Evolutionary conservation across 192 early-diverging fungal genomes (phyloP).

Genomic region (Backusella australiensis): DNA sequence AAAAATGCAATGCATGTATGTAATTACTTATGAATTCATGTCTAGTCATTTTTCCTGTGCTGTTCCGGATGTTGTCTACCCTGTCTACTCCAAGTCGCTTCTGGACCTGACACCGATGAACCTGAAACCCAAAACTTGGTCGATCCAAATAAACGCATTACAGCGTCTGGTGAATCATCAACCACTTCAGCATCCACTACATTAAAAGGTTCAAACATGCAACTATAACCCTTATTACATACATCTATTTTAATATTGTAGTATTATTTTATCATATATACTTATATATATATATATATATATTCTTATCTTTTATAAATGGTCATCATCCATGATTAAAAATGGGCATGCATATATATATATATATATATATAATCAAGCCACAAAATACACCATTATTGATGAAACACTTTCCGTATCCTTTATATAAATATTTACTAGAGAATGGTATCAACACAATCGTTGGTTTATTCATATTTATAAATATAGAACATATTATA

Average conservation of each 20-base stretch:
- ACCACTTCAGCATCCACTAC: neutral
- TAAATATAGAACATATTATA: neutral
- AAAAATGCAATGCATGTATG: neutral
- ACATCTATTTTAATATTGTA: neutral
- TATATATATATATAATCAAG: neutral
- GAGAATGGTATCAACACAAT: neutral
- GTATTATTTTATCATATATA: conserved; percentile 5
- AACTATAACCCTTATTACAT: neutral
- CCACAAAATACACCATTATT: neutral
- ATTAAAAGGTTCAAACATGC: neutral
- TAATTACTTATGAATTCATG: neutral
- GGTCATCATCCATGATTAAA: neutral
- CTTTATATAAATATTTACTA: neutral
- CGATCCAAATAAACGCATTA: conserved; percentile 34
- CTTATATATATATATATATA: neutral
- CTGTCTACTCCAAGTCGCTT: conserved; percentile 47
- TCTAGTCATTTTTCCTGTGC: conserved; percentile 47
- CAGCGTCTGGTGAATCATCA: conserved; percentile 28
- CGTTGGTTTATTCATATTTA: conserved; percentile 4
- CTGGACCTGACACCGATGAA: conserved; percentile 39
- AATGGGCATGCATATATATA: neutral
- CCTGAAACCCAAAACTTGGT: conserved; percentile 26
- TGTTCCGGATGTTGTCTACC: conserved; percentile 60
- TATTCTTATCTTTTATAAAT: neutral
- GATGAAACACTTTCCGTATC: neutral